Evolutionary conservation across 2,329 filamentous ascomycete genomes (phyloP), one percentile per base, ranked within the genome.

Genomic region (Aspergillus sp.): DNA sequence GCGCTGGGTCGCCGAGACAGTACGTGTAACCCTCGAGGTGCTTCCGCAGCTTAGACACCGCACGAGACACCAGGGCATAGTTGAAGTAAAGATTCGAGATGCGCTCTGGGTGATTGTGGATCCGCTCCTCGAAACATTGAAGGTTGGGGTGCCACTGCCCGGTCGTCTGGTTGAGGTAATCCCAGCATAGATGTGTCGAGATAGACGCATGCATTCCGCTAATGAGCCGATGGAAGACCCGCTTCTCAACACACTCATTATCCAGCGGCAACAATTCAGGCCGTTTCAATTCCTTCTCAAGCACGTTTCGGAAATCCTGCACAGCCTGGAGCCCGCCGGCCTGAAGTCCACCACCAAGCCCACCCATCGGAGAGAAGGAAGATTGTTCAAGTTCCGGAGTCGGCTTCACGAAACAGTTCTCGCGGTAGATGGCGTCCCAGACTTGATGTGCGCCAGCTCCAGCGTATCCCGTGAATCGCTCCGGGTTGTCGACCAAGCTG

Each of bases 1-100:
- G 90, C 2, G 81, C 81, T 0, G 86, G 82, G 69, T 99, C 95
- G 60, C 91, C 92, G 4, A 89, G 89, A 76, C 95, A 99, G 75
- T 96, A 99, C 0, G 90, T 95, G 78, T 98, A 98, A 61, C 85
- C 81, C 62, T 88, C 81, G 9, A 98, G 82, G 66, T 93, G 88
- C 23, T 90, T 90, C 12, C 89, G 90, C 8, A 98, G 84, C 77
- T 99, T 99, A 53, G 91, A 90, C 41, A 98, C 85, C 12, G 95
- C 95, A 50, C 95, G 90, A 24, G 93, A 89, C 41, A 99, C 83
- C n/a, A 99, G 84, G 0, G 95, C 95, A 71, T 96, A 99, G 84
- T 99, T 98, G 81, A 99, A 99, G 80, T 99, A 99, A 50, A 99
- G 83, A 75, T 99, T 99, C 65, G 93, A 95, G 70, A 99, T 90